phyloP scores from a whole-genome alignment of 1,139 yeast species.

The Yamadazyma buinensis region DNA sequence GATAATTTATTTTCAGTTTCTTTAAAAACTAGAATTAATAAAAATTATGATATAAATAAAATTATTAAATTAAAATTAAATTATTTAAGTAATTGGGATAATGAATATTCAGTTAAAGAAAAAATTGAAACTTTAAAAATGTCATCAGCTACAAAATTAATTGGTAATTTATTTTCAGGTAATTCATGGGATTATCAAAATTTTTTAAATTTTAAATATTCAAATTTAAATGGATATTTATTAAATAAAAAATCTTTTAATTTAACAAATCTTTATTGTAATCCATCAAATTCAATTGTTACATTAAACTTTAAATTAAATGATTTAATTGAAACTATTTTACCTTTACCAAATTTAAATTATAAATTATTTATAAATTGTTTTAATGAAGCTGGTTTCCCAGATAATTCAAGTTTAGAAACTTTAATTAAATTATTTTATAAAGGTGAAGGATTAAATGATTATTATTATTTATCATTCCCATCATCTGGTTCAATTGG shows the following conservation, averaged over 20 bases:
- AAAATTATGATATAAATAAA: conserved; percentile 12
- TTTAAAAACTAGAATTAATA: conserved; percentile 9
- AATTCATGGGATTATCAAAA: conserved; percentile 54
- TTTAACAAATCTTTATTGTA: conserved; percentile 41
- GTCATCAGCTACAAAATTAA: conserved; percentile 71
- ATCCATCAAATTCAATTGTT: conserved; percentile 49
- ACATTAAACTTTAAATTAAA: conserved; percentile 18
- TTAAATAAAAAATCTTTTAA: conserved; percentile 6
- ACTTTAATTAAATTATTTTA: conserved; percentile 28
- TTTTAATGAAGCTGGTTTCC: conserved; percentile 58
- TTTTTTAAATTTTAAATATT: conserved; percentile 24
- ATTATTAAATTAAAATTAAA: conserved; percentile 11
- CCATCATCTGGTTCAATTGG: conserved; percentile 86
- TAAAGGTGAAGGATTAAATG: conserved; percentile 16
- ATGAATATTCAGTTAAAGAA: conserved; percentile 69
- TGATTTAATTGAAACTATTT: conserved; percentile 19
- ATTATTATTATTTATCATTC: conserved; percentile 50
- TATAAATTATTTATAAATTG: conserved; percentile 39
- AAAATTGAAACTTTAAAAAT: conserved; percentile 76
- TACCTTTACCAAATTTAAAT: conserved; percentile 35
- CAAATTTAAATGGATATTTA: conserved; percentile 14
- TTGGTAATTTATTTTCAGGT: conserved; percentile 70
- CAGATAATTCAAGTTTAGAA: conserved; percentile 35
- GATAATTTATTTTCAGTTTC: conserved; percentile 8
- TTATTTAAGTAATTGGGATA: conserved; percentile 49